Evolutionary conservation across 495 filamentous ascomycete species (phyloP), one percentile per base, ranked within the genome.

Genomic region (Astrothelium macrocarpum): DNA sequence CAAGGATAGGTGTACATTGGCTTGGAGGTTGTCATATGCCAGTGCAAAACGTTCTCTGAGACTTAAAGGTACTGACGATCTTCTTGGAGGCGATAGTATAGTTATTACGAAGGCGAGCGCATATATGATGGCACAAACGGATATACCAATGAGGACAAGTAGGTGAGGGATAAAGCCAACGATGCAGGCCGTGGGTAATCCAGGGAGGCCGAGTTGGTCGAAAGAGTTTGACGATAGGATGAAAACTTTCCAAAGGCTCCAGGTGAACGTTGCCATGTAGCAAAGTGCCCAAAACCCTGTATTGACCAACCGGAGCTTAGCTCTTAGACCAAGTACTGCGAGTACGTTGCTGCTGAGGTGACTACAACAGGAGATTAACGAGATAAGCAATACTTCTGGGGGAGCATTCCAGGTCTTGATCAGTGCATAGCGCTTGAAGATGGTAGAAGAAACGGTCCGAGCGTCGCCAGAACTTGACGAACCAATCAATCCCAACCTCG

Each of bases 101-200:
- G 90, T 91, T 4, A 97, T 78, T 0, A 85, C 32, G 20, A 97
- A 74, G 0, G 93, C 91, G 4, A 95, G 64, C 0, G 70, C 73
- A 69, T 97, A 98, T 34, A 98, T 92, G 9, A 73, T 62, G 1
- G 78, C 78, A 71, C 94, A 97, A 14, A 84, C 73, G 18, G 83
- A 59, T 39, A 96, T 96, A 0, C 93, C 95, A 2, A 80, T 66
- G 1, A 97, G 72, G 26, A 97, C 87, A 18, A 96, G 77, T 1
- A 97, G 74, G 71, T 98, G 95, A 0, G 94, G 94, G 49, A 97
- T 89, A 70, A 97, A 96, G 1, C 93, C 91, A 46, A 98, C 85
- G 56, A 97, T 90, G 73, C 89, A 96, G 34, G 97, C 91, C 0
- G 92, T 97, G 20, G 94, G 94, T 66, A 93, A 96, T 62, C 87